Evolutionary conservation across 2,329 filamentous ascomycete species (phyloP).

Genomic region (Aspergillus tanneri): DNA sequence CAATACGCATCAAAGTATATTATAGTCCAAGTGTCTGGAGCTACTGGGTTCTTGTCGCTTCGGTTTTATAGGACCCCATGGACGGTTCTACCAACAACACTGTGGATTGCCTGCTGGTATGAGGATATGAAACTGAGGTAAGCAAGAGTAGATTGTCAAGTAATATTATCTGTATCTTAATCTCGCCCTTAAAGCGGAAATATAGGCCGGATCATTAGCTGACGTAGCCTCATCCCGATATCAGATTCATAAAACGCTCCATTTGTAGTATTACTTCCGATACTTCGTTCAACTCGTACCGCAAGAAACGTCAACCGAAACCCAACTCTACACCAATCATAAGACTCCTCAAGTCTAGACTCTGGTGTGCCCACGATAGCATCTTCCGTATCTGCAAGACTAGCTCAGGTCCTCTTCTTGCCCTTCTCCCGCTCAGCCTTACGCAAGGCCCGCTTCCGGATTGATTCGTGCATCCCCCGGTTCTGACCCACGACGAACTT

Average conservation of each 20-base stretch:
- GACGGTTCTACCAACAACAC: too few relatives aligned
- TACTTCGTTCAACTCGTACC: neutral
- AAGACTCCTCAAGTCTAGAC: neutral
- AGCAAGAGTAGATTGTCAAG: too few relatives aligned
- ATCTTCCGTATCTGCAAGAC: neutral
- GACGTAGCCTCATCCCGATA: neutral
- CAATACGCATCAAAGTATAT: too few relatives aligned
- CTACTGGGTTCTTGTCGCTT: too few relatives aligned
- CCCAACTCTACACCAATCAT: neutral
- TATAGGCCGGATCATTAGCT: neutral
- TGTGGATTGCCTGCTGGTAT: too few relatives aligned
- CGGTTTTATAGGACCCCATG: too few relatives aligned
- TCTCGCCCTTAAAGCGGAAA: too few relatives aligned
- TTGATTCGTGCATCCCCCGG: slow-evolving; percentile 73
- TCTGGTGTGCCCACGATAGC: neutral
- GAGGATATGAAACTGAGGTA: too few relatives aligned
- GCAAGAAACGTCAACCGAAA: neutral
- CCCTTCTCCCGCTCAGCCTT: slow-evolving; percentile 80
- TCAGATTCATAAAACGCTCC: neutral
- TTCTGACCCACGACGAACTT: slow-evolving; percentile 60
- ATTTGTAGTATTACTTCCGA: neutral
- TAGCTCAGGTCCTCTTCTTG: slow-evolving; percentile 41
- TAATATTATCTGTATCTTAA: too few relatives aligned
- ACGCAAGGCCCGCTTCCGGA: slow-evolving; percentile 75
- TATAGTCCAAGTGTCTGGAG: too few relatives aligned